These are phyloP conservation scores for Aspergillus ibericus DNA, from an alignment of 2,329 filamentous ascomycete genomes.

Conservation along the genomic window DNA sequence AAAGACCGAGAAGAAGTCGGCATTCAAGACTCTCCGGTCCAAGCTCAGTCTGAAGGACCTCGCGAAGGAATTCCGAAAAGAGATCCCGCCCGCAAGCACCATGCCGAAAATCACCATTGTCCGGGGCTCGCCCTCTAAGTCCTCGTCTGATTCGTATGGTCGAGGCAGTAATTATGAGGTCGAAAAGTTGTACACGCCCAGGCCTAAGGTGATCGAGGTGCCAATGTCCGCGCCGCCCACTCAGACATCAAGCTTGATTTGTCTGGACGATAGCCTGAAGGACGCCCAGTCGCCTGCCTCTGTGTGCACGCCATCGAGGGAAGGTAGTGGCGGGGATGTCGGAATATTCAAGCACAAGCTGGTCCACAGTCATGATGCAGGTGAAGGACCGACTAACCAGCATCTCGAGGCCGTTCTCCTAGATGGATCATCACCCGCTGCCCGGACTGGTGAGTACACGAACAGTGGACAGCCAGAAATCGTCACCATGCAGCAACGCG, in stretches of 20 bases:
- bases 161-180: slow-evolving; percentile 7
- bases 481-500: slow-evolving; percentile 10
- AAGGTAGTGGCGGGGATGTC: neutral
- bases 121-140: neutral
- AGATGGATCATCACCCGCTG: slow-evolving; percentile 19
- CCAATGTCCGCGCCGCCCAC: slow-evolving; percentile 18
- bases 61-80: slow-evolving; percentile 25
- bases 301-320: neutral
- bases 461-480: slow-evolving; percentile 17
- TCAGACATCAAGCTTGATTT: neutral
- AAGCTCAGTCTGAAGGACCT: slow-evolving; percentile 35
- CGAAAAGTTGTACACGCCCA: slow-evolving; percentile 19
- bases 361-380: neutral
- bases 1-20: slow-evolving; percentile 19
- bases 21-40: slow-evolving; percentile 25
- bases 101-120: slow-evolving; percentile 10
- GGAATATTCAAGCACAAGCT: slow-evolving; percentile 7
- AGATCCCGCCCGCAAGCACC: slow-evolving; percentile 9
- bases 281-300: slow-evolving; percentile 8
- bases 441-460: slow-evolving; percentile 15
- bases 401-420: slow-evolving; percentile 14
- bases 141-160: slow-evolving; percentile 1
- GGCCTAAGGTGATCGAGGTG: slow-evolving; percentile 7
- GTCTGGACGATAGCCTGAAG: slow-evolving; percentile 1
- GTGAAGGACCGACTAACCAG: neutral